phyloP scores from a whole-genome alignment of 2,329 filamentous ascomycete genomes.

The Colletotrichum cereale region DNA sequence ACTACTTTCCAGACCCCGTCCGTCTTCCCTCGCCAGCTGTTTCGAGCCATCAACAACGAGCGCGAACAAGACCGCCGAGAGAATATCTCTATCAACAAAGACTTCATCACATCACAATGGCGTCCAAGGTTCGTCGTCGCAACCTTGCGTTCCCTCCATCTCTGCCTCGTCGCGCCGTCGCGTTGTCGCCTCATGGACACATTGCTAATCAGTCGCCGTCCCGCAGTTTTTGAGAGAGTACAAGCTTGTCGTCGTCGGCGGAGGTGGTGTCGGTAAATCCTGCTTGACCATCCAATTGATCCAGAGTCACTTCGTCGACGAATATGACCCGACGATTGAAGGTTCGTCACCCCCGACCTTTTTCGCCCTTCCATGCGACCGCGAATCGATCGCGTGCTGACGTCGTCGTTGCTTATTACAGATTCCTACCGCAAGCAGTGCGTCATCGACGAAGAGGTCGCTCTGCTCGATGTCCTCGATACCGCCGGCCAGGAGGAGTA shows the following conservation, averaged over 20 bases:
- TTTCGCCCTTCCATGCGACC: slow-evolving; percentile 22
- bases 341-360: slow-evolving; percentile 66
- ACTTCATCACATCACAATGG: slow-evolving; percentile 49
- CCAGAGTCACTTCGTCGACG: slow-evolving; percentile 97
- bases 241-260: slow-evolving; percentile 96
- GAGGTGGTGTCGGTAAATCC: slow-evolving; percentile 98
- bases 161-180: slow-evolving; percentile 5
- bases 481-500: slow-evolving; percentile 99
- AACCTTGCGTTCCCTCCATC: neutral
- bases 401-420: slow-evolving; percentile 54
- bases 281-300: slow-evolving; percentile 98
- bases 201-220: slow-evolving; percentile 42
- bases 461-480: slow-evolving; percentile 96
- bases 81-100: slow-evolving; percentile 14
- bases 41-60: slow-evolving; percentile 32
- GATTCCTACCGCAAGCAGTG: slow-evolving; percentile 99
- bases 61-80: slow-evolving; percentile 19
- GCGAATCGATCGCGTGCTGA: slow-evolving; percentile 41
- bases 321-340: slow-evolving; percentile 99
- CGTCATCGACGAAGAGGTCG: slow-evolving; percentile 97
- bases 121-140: slow-evolving; percentile 51
- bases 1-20: slow-evolving; percentile 26
- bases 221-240: slow-evolving; percentile 87
- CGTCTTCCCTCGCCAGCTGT: slow-evolving; percentile 2
- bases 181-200: slow-evolving; percentile 2